Conservation (phyloP, 306 rosid species). For the Sindora glabra region DNA sequence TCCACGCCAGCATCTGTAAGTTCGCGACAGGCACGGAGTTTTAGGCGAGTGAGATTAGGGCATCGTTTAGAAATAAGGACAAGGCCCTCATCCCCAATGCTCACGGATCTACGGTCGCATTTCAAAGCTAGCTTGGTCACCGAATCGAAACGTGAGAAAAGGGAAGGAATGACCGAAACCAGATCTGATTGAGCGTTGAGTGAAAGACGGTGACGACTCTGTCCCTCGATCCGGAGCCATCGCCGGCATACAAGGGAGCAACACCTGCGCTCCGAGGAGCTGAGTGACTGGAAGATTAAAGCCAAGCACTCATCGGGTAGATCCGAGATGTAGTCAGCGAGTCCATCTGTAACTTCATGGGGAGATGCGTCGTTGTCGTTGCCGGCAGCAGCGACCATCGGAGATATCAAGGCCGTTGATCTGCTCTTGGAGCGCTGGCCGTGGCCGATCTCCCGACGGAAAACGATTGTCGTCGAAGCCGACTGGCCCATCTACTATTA, state of each 20-base stretch:
- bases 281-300: constrained; percentile 60
- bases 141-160: constrained; percentile 80
- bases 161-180: constrained; percentile 32
- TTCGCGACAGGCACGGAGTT: constrained; percentile 85
- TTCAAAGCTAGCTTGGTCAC: constrained; percentile 85
- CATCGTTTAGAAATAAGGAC: constrained; percentile 63
- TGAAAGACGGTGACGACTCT: constrained; percentile 85
- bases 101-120: constrained; percentile 80
- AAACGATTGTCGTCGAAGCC: constrained; percentile 47
- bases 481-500: constrained; percentile 87
- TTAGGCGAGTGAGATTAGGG: constrained; percentile 84
- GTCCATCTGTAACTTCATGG: not conserved
- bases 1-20: constrained; percentile 77
- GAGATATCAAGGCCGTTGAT: constrained; percentile 49
- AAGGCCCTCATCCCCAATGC: constrained; percentile 72
- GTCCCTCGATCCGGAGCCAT: constrained; percentile 84
- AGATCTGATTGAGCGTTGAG: constrained; percentile 70
- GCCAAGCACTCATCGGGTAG: constrained; percentile 92
- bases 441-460: constrained; percentile 45
- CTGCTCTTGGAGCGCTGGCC: constrained; percentile 38
- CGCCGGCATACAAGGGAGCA: constrained; percentile 92
- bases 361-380: not conserved
- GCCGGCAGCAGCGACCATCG: constrained; percentile 31
- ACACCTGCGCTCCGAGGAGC: constrained; percentile 66
- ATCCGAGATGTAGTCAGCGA: constrained; percentile 57